Conservation (phyloP, 2,329 filamentous ascomycete genomes). For the Cladosporium sphaerospermum region DNA sequence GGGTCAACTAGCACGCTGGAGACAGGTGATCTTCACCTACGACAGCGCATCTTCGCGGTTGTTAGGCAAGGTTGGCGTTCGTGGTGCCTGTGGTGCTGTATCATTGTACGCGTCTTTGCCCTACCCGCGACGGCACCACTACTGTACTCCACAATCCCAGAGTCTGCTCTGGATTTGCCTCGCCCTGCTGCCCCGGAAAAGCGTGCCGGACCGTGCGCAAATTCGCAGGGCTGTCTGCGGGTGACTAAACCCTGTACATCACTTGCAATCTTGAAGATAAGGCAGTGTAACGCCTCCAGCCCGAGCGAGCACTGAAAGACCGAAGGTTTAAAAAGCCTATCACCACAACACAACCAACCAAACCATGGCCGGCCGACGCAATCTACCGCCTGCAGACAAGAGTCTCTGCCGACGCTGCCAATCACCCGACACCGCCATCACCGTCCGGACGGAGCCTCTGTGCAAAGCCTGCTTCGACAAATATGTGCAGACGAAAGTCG, state of each 20-base stretch:
- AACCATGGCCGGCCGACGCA: background rate
- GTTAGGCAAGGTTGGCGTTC: no score
- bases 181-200: background rate
- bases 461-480: slow-evolving; percentile 69
- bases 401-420: slow-evolving; percentile 53
- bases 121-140: background rate
- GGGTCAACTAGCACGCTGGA: no score
- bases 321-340: background rate
- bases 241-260: background rate
- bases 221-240: background rate
- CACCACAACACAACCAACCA: no score
- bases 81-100: no score
- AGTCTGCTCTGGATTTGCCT: background rate
- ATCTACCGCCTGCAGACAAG: slow-evolving; percentile 14
- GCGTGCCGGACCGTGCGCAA: background rate
- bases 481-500: slow-evolving; percentile 71
- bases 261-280: background rate
- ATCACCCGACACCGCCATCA: slow-evolving; percentile 43
- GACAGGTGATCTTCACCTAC: no score
- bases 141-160: background rate
- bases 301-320: background rate
- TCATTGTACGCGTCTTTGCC: background rate
- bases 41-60: no score
- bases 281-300: background rate
- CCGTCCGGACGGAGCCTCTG: slow-evolving; percentile 53